Evolutionary conservation across 192 early-diverging fungal genomes (phyloP).

Genomic region (Umbelopsis vinacea): DNA sequence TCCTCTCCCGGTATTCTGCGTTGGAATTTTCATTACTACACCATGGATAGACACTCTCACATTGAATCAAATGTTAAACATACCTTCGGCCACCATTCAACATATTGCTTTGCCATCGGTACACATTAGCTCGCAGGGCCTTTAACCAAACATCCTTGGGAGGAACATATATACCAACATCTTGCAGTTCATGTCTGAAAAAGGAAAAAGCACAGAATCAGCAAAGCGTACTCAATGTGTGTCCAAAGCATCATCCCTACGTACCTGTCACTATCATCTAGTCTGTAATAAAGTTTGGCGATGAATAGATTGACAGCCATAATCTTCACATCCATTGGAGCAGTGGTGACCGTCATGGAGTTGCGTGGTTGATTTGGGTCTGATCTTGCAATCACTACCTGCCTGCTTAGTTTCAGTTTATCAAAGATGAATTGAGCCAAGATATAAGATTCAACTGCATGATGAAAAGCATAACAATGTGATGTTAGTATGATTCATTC

Average conservation of each 20-base stretch:
- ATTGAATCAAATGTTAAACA: neutral
- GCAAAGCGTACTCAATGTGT: neutral
- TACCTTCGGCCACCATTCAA: neutral
- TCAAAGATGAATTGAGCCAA: neutral
- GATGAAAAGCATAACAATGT: too few species aligned
- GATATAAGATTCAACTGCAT: neutral
- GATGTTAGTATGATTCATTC: too few species aligned
- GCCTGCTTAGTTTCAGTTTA: neutral
- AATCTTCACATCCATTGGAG: slow-evolving; percentile 4
- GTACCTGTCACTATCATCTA: neutral
- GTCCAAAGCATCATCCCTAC: neutral
- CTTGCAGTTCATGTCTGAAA: neutral
- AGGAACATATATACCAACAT: neutral
- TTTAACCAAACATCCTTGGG: neutral
- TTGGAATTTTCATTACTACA: neutral
- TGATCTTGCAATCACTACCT: neutral
- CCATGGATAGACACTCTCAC: neutral
- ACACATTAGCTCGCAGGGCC: neutral
- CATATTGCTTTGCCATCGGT: slow-evolving; percentile 3
- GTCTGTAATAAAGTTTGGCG: neutral
- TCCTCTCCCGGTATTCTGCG: neutral
- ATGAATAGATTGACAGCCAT: neutral
- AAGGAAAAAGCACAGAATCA: neutral
- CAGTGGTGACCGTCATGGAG: too few species aligned
- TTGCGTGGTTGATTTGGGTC: too few species aligned